These are phyloP conservation scores for Eimeria brunetti DNA, from an alignment of 169 alveolate species.

Conservation along the genomic window DNA sequence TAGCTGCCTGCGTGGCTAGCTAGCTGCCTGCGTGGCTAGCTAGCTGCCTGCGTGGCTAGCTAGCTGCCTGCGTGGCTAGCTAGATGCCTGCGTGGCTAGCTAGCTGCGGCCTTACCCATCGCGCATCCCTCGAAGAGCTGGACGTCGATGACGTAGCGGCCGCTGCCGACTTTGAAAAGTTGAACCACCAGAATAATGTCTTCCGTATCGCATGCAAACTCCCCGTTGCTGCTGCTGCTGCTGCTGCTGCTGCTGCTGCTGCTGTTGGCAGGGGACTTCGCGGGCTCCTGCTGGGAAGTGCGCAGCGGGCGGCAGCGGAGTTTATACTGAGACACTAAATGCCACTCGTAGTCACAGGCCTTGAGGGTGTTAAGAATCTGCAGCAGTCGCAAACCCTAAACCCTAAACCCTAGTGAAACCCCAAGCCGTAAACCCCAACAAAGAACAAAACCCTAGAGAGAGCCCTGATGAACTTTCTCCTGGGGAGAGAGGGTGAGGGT, in stretches of 20 bases:
- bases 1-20: background rate
- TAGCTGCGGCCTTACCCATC: slow-evolving; percentile 52
- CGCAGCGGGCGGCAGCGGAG: slow-evolving; percentile 82
- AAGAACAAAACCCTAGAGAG: background rate
- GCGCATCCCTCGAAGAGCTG: slow-evolving; percentile 82
- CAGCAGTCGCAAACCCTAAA: background rate
- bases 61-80: background rate
- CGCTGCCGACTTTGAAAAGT: slow-evolving; percentile 70
- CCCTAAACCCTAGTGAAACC: background rate
- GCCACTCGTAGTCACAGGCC: slow-evolving; percentile 82
- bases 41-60: background rate
- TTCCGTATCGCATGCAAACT: slow-evolving; percentile 44
- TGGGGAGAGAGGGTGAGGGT: background rate
- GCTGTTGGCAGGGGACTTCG: slow-evolving; percentile 6
- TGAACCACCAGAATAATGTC: slow-evolving; percentile 65
- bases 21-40: background rate
- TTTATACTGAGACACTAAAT: slow-evolving; percentile 68
- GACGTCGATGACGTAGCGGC: slow-evolving; percentile 79
- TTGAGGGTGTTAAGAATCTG: slow-evolving; percentile 81
- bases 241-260: slow-evolving; percentile 37
- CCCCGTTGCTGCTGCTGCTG: slow-evolving; percentile 13
- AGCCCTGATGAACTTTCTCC: background rate
- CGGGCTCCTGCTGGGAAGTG: background rate
- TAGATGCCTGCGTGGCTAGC: background rate
- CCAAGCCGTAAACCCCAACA: background rate